Percentiles rank a stretch among this genome's conserved stretches.
Evolutionary conservation across 192 early-diverging fungal genomes (phyloP).

Genomic region (Lunasporangiospora selenospora): DNA sequence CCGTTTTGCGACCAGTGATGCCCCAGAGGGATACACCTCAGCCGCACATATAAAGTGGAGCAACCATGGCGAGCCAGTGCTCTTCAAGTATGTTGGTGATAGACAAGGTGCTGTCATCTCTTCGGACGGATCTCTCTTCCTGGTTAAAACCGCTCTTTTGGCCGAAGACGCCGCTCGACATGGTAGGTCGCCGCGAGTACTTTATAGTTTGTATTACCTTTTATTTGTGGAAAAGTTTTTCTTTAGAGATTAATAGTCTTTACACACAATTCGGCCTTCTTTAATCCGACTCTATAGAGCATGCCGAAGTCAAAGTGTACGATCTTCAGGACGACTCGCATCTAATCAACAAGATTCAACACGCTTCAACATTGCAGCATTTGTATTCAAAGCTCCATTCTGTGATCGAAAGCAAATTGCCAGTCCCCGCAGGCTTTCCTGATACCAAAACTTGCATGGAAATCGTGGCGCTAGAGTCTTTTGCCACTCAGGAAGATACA

Average conservation of each 20-base stretch:
- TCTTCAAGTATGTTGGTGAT: conserved; percentile 36
- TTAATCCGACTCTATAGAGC: conserved; percentile 12
- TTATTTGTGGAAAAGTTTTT: no score
- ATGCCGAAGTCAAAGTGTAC: conserved; percentile 27
- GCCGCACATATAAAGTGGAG: conserved; percentile 22
- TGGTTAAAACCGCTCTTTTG: conserved; percentile 21
- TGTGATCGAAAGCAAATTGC: conserved; percentile 3
- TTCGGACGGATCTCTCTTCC: conserved; percentile 9
- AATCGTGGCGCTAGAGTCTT: conserved; percentile 26
- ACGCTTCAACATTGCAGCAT: conserved; percentile 27
- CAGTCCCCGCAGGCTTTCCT: conserved; percentile 6
- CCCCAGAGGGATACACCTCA: conserved; percentile 17
- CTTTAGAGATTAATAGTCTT: no score
- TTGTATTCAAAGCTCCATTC: conserved; percentile 14
- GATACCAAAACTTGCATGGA: conserved; percentile 14
- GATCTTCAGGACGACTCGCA: conserved; percentile 26
- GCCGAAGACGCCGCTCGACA: conserved; percentile 24
- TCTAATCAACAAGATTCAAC: conserved; percentile 12
- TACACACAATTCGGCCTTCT: neutral
- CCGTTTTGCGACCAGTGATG: conserved; percentile 16
- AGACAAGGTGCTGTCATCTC: conserved; percentile 24
- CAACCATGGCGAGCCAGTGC: neutral
- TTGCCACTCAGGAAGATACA: conserved; percentile 20
- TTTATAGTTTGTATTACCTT: neutral
- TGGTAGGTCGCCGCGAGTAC: neutral